Base-by-base conservation (phyloP, 805 yeast genomes). In the Ogataea ganodermae region DNA sequence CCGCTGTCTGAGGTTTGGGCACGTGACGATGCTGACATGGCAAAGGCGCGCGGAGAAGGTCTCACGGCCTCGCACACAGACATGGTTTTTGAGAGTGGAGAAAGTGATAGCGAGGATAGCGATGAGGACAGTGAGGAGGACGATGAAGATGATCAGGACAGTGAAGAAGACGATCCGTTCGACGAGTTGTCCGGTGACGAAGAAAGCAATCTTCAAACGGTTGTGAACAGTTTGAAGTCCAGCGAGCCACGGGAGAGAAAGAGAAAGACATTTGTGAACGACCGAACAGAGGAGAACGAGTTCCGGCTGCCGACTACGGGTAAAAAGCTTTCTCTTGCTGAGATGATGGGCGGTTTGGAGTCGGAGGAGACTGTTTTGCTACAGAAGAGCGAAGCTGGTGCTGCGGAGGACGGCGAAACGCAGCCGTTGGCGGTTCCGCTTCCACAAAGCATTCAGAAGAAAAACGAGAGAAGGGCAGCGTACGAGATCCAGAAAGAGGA, bases 1-100 rank as follows among this genome's bases (percentile, higher is more conserved):
- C 79, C 95, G 0, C 71, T 90, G 32, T 85, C 96, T n/a, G 90
- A 84, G 56, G 90, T 88, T 3, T 89, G 96, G 96, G 97, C 86
- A 60, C 66, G 81, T 67, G 94, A 88, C 62, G 89, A 83, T 26
- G 68, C 64, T 23, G 84, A 79, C 49, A 52, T 61, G 43, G 61
- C 62, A 35, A 60, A 57, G 38, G 50, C 60, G 33, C 51, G 57
- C 21, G 50, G 55, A 17, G 21, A 55, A 8, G 61, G 54, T n/a
- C 26, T 55, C 9, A 45, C 54, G 17, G 57, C 60, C 10, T 27
- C 65, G 18, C 44, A 64, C 42, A 47, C 56, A 55, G 61, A 61
- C 40, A 60, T 64, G 12, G 70, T 58, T 9, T 62, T 62, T 9
- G 55, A 61, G 28, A 53, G 56, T 6, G 63, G 56, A 13, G 61